phyloP scores from a whole-genome alignment of 2,329 filamentous ascomycete species.

The Lachnellula cervina region DNA sequence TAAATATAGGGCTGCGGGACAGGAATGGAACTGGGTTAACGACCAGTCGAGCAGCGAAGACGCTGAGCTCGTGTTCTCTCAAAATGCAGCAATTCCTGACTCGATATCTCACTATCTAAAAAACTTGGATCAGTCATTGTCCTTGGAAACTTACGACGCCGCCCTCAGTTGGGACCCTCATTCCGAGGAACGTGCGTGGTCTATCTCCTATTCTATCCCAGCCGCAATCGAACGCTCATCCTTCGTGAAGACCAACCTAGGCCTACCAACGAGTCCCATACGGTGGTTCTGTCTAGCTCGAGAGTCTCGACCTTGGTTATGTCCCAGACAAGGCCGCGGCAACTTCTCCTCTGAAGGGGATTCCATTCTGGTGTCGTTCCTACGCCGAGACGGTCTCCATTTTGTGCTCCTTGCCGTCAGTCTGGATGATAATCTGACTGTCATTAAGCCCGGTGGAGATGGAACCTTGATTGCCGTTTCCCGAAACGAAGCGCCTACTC shows the following conservation, averaged over 20 bases:
- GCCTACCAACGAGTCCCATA: conserved; percentile 1
- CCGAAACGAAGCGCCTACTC: conserved; percentile 4
- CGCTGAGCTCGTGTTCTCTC: conserved; percentile 6
- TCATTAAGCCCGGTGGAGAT: conserved; percentile 1
- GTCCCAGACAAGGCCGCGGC: not conserved
- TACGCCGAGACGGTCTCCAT: conserved; percentile 9
- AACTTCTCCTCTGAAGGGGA: conserved; percentile 9
- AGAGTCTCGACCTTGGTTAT: conserved; percentile 9
- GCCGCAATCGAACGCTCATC: conserved; percentile 3
- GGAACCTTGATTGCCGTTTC: conserved; percentile 4
- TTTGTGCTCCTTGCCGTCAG: conserved; percentile 12
- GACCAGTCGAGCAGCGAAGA: not conserved
- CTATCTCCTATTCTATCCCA: conserved; percentile 3
- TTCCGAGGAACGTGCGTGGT: not conserved
- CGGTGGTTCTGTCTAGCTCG: conserved; percentile 8
- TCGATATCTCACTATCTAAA: not conserved
- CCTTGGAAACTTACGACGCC: not conserved
- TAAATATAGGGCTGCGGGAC: conserved; percentile 4
- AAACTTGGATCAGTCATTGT: not conserved
- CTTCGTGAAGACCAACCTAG: not conserved
- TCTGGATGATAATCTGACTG: conserved; percentile 6
- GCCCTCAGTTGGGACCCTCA: not conserved
- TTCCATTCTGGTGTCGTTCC: conserved; percentile 10
- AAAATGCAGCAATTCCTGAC: not conserved
- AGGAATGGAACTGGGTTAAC: conserved; percentile 6